Evolutionary conservation across 176 grass and related monocot species (phyloP).

Genomic region (Olyra latifolia): DNA sequence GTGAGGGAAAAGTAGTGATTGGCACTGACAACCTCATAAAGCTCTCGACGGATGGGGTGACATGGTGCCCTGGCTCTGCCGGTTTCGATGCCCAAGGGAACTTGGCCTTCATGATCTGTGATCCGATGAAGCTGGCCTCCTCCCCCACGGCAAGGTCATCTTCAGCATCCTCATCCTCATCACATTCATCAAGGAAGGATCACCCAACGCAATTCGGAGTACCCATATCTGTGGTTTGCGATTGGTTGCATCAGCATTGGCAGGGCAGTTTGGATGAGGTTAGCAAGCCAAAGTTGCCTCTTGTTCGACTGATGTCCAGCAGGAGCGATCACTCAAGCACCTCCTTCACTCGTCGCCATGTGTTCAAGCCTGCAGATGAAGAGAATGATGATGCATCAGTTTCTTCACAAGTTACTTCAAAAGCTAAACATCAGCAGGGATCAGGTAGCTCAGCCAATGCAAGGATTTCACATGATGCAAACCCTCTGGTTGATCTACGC

Average conservation of each 20-base stretch:
- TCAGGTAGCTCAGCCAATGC: conserved; percentile 65
- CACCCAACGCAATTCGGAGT: conserved; percentile 72
- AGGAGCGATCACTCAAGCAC: conserved; percentile 64
- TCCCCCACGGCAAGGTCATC: conserved; percentile 62
- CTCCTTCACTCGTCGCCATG: conserved; percentile 58
- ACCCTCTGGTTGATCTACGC: conserved; percentile 62
- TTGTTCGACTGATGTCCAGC: conserved; percentile 61
- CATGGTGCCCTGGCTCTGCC: conserved; percentile 79
- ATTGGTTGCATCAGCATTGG: conserved; percentile 98
- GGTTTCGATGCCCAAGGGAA: conserved; percentile 90
- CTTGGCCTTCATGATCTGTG: conserved; percentile 91
- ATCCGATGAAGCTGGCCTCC: conserved; percentile 91
- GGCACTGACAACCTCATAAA: conserved; percentile 93
- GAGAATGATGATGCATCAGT: conserved; percentile 54
- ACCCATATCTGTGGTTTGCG: conserved; percentile 74
- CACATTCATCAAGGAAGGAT: conserved; percentile 80
- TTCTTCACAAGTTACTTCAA: conserved; percentile 41
- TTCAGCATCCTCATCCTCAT: conserved; percentile 59
- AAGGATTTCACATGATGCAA: conserved; percentile 57
- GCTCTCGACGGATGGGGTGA: conserved; percentile 49
- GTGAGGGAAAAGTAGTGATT: conserved; percentile 79
- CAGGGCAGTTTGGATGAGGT: conserved; percentile 87
- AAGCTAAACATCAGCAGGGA: conserved; percentile 55
- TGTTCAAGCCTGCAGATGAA: conserved; percentile 58
- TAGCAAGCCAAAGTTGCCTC: conserved; percentile 77